These are phyloP conservation scores for Hypericum androsaemum DNA, from an alignment of 345 rosid genomes.

Conservation along the genomic window DNA sequence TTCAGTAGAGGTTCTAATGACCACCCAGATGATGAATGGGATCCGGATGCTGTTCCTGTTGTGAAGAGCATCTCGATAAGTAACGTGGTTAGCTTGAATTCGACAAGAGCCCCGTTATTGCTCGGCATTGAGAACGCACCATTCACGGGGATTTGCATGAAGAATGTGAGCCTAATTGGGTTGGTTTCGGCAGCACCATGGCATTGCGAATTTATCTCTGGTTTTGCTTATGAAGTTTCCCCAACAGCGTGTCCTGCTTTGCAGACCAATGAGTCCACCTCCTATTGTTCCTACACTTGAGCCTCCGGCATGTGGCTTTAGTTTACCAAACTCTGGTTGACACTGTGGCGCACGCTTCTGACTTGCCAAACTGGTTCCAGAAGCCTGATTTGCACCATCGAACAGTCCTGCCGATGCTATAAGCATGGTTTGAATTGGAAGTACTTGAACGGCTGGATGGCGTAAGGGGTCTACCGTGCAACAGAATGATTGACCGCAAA, in stretches of 20 bases:
- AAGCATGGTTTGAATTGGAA: too few species aligned
- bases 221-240: constrained; percentile 42
- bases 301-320: not conserved
- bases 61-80: constrained; percentile 60
- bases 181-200: constrained; percentile 37
- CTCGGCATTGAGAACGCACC: constrained; percentile 58
- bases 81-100: constrained; percentile 53
- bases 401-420: too few species aligned
- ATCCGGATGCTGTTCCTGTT: constrained; percentile 61
- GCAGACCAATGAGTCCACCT: constrained; percentile 32
- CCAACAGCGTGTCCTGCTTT: constrained; percentile 66
- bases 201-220: constrained; percentile 80
- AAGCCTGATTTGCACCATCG: too few species aligned
- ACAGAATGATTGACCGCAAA: too few species aligned
- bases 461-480: too few species aligned
- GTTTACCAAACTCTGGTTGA: too few species aligned
- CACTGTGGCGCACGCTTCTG: too few species aligned
- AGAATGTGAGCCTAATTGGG: constrained; percentile 58
- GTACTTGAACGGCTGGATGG: too few species aligned
- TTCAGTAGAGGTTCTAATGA: constrained; percentile 87
- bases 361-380: too few species aligned
- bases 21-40: constrained; percentile 85
- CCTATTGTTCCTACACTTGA: constrained; percentile 33
- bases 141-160: constrained; percentile 64
- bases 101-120: constrained; percentile 68